A percentile compares a stretch with the other conserved stretches of the same genome.
Conservation (phyloP, 1,284 basidiomycete species). For the Leccinum subspadiceum region DNA sequence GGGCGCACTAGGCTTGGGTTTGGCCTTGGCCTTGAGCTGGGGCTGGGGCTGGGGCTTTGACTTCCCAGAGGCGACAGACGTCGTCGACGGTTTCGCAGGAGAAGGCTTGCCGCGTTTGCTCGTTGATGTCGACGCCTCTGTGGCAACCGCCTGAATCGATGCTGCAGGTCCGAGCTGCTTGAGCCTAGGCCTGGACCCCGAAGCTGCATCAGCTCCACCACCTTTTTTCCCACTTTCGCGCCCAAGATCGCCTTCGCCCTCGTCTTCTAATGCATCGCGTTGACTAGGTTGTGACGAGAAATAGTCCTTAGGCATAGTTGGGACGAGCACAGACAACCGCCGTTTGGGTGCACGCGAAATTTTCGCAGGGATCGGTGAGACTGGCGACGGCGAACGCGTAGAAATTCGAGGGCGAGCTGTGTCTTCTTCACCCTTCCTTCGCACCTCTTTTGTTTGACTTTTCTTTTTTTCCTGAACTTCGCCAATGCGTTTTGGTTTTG, state of each 20-base stretch:
- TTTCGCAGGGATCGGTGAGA: constrained; percentile 3
- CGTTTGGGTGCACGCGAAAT: constrained; percentile 14
- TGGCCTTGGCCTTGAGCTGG: background rate
- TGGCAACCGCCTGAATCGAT: constrained; percentile 17
- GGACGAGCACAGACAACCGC: constrained; percentile 30
- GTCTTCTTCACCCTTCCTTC: background rate
- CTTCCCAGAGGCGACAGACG: constrained; percentile 3
- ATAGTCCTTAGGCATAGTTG: constrained; percentile 27
- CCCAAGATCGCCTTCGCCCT: background rate
- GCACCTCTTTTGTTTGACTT: background rate
- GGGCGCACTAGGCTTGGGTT: constrained; percentile 4
- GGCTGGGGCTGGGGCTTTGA: background rate
- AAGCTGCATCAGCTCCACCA: background rate
- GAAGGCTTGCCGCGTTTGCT: constrained; percentile 21
- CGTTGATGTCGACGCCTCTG: constrained; percentile 20
- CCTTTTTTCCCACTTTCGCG: background rate
- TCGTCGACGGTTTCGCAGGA: constrained; percentile 2
- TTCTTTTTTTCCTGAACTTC: constrained; percentile 3
- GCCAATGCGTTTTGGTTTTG: background rate
- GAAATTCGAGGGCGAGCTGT: constrained; percentile 2
- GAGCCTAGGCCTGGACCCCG: background rate
- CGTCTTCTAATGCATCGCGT: background rate
- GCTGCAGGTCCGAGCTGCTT: constrained; percentile 6
- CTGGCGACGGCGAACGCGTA: constrained; percentile 11
- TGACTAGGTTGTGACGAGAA: constrained; percentile 21